Conservation (phyloP, 805 yeast genomes). For the Candida schatavii region DNA sequence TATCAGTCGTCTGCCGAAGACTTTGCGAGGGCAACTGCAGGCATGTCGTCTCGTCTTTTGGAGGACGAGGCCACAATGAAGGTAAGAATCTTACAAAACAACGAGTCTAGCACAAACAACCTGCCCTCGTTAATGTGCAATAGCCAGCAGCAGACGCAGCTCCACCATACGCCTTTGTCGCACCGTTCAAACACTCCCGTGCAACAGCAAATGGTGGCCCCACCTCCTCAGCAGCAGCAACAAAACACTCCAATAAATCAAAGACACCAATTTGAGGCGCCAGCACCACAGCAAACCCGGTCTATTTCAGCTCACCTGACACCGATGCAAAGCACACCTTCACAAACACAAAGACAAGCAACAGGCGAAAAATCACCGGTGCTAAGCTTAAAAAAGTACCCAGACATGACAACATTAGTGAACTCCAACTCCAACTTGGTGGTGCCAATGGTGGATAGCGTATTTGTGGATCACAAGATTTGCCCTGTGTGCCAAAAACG, state of each 20-base stretch:
- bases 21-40: conserved; percentile 2
- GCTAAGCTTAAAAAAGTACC: conserved; percentile 21
- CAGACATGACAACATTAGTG: conserved; percentile 38
- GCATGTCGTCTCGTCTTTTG: neutral
- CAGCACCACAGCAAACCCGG: neutral
- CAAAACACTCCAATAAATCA: neutral
- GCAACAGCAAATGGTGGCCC: conserved; percentile 1
- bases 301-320: neutral
- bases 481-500: conserved; percentile 54
- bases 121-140: conserved; percentile 1
- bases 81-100: neutral
- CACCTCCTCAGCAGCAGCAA: neutral
- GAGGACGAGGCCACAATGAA: neutral
- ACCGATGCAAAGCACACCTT: neutral
- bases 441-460: conserved; percentile 35
- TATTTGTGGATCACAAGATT: conserved; percentile 35
- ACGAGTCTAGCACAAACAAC: neutral
- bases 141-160: conserved; percentile 1
- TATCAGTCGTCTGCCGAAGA: conserved; percentile 2
- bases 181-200: conserved; percentile 1
- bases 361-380: neutral
- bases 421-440: conserved; percentile 31
- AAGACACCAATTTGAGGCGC: neutral
- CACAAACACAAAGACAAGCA: neutral
- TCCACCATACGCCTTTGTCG: conserved; percentile 2